These are phyloP conservation scores for Starmerella bombi DNA, from an alignment of 805 yeast genomes.

Conservation along the genomic window DNA sequence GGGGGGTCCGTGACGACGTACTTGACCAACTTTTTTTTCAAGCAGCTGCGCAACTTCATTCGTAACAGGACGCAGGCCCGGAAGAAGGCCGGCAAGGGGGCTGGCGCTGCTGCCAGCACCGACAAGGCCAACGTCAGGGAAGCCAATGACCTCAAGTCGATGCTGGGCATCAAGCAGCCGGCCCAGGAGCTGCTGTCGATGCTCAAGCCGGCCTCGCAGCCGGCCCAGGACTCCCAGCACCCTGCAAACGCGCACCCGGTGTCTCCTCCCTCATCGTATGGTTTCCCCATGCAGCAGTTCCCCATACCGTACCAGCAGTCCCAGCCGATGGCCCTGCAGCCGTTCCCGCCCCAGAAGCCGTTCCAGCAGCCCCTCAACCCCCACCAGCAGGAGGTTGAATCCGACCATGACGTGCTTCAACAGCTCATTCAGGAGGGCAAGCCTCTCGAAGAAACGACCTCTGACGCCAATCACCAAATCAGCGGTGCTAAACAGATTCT, in stretches of 20 bases:
- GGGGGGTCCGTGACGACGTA: background rate
- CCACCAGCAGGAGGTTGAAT: background rate
- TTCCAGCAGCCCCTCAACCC: background rate
- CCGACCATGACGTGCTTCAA: conserved; percentile 21
- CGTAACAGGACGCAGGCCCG: background rate
- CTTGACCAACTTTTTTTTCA: background rate
- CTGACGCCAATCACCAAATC: conserved; percentile 13
- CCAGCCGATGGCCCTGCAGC: background rate
- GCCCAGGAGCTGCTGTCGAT: conserved; percentile 13
- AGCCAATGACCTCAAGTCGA: conserved; percentile 23
- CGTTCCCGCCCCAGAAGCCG: background rate
- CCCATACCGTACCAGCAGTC: background rate
- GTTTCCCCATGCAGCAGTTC: background rate
- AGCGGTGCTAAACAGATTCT: conserved; percentile 26
- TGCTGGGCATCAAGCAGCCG: conserved; percentile 21
- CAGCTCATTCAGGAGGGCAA: conserved; percentile 21
- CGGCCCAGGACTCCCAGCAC: background rate
- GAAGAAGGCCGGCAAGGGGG: conserved; percentile 1
- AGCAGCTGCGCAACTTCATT: background rate
- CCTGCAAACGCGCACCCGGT: background rate
- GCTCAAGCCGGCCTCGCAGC: conserved; percentile 7
- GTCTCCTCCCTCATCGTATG: background rate
- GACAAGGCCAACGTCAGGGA: conserved; percentile 24
- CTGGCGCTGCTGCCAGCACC: too few relatives aligned
- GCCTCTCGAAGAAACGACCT: conserved; percentile 4